Evolutionary conservation across 192 early-diverging fungal species (phyloP), one percentile per base, ranked within the genome.

Genomic region (Physocladia obscura): DNA sequence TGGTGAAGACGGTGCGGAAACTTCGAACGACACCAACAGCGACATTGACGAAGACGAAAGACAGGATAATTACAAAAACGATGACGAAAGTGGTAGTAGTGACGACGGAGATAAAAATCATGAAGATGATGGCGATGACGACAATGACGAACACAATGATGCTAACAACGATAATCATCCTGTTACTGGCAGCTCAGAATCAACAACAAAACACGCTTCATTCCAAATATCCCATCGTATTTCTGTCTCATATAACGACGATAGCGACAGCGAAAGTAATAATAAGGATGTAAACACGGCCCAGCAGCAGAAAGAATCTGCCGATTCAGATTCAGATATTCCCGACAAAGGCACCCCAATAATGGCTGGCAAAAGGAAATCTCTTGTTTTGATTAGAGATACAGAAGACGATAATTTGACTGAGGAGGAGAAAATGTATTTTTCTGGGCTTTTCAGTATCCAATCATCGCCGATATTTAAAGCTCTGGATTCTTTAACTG

Each of bases 391-490:
- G 21, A 62, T 56, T 30, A 40, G 49, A 55, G 37, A 37, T 15
- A 30, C 39, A 24, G 58, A 49, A 55, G 70, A 72, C 17, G 70
- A 72, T 44, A 32, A 22, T 4, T 31, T 62, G 8, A 62, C 57
- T 21, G 70, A 69, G 21, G 73, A 74, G 11, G 79, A 74, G 3
- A 75, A 80, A 17, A 79, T 74, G 49, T 84, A 84, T 61, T 48
- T 74, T 15, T 71, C 74, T 32, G 82, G 79, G 0, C 67, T 84
- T 6, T 84, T 84, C 57, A 78, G 78, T 61, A 62, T 84, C 21
- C 74, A 84, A 49, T 70, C 70, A 19, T 76, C 77, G 38, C 82
- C 82, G 1, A 77, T 74, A 19, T 80, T 69, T 37, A 78, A 76
- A 38, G 55, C 72, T 19, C 58, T 84, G 32, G 82, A 84, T 49